Evolutionary conservation across 2,329 filamentous ascomycete genomes (phyloP).

Genomic region (Thielaviopsis populi): DNA sequence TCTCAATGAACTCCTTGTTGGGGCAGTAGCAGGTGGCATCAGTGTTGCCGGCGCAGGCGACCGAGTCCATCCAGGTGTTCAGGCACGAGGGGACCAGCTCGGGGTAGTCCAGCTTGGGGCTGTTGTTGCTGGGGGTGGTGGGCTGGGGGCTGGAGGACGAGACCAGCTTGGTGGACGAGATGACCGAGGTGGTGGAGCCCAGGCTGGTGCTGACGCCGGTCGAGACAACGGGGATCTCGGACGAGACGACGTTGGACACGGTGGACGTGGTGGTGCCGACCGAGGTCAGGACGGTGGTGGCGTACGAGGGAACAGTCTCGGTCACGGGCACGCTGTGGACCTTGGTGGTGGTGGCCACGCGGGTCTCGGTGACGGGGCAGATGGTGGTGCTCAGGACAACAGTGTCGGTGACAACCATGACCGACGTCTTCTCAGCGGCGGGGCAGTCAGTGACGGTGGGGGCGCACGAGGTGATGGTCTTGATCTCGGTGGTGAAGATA

Average conservation of each 20-base stretch:
- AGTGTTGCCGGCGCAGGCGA: slow-evolving; percentile 69
- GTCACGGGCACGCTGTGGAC: slow-evolving; percentile 21
- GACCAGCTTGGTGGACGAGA: slow-evolving; percentile 34
- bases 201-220: slow-evolving; percentile 34
- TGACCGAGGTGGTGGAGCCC: slow-evolving; percentile 30
- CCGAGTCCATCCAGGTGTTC: slow-evolving; percentile 70
- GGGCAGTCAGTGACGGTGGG: slow-evolving; percentile 37
- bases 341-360: slow-evolving; percentile 26
- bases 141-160: slow-evolving; percentile 24
- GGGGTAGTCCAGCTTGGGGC: slow-evolving; percentile 41
- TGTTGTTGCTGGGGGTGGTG: slow-evolving; percentile 26
- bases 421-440: slow-evolving; percentile 27
- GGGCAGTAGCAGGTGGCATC: slow-evolving; percentile 81
- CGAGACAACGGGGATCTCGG: slow-evolving; percentile 37
- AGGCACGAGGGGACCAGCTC: slow-evolving; percentile 70
- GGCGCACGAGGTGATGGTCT: slow-evolving; percentile 37
- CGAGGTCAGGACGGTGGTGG: slow-evolving; percentile 15
- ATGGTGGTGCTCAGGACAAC: slow-evolving; percentile 44
- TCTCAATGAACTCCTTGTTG: slow-evolving; percentile 56
- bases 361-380: slow-evolving; percentile 44
- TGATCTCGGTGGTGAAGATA: slow-evolving; percentile 34
- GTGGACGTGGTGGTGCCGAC: slow-evolving; percentile 18
- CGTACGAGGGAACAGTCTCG: slow-evolving; percentile 16
- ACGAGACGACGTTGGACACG: slow-evolving; percentile 28
- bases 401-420: slow-evolving; percentile 37